A percentile compares a stretch with the other conserved stretches of the same genome.
These are phyloP conservation scores for Yamadazyma mexicana DNA, from an alignment of 1,139 yeast genomes.

Conservation along the genomic window DNA sequence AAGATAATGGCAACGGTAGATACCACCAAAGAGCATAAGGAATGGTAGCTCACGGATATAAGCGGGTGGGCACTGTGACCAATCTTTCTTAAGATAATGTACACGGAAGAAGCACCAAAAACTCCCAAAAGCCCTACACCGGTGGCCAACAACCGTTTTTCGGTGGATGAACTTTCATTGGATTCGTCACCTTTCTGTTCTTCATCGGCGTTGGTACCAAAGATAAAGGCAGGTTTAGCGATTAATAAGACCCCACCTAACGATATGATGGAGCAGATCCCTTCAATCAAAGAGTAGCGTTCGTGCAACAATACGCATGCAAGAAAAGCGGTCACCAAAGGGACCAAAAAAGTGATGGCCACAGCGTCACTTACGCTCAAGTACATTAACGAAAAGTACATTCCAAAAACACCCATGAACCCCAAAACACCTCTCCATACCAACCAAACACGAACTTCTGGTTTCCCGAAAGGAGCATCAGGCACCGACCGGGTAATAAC, in stretches of 20 bases:
- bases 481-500: slow-evolving; percentile 47
- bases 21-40: slow-evolving; percentile 58
- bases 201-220: slow-evolving; percentile 44
- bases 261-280: slow-evolving; percentile 66
- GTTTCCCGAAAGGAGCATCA: slow-evolving; percentile 74
- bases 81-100: slow-evolving; percentile 69
- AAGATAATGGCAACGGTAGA: slow-evolving; percentile 54
- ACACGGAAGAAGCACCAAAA: slow-evolving; percentile 68
- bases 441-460: slow-evolving; percentile 52
- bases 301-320: slow-evolving; percentile 73
- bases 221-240: slow-evolving; percentile 77
- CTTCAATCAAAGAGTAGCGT: slow-evolving; percentile 66
- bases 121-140: slow-evolving; percentile 69
- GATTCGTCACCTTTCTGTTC: slow-evolving; percentile 34
- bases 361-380: slow-evolving; percentile 75
- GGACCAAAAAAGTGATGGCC: slow-evolving; percentile 75
- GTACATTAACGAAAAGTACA: slow-evolving; percentile 73
- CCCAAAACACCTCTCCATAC: slow-evolving; percentile 72
- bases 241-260: slow-evolving; percentile 75
- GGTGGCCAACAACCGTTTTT: slow-evolving; percentile 55
- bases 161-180: slow-evolving; percentile 40
- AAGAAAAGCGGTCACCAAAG: slow-evolving; percentile 72
- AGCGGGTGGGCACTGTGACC: slow-evolving; percentile 81
- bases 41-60: slow-evolving; percentile 74
- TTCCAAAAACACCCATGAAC: slow-evolving; percentile 74